Evolutionary conservation across 345 rosid genomes (phyloP).

Genomic region (Sonneratia alba): DNA sequence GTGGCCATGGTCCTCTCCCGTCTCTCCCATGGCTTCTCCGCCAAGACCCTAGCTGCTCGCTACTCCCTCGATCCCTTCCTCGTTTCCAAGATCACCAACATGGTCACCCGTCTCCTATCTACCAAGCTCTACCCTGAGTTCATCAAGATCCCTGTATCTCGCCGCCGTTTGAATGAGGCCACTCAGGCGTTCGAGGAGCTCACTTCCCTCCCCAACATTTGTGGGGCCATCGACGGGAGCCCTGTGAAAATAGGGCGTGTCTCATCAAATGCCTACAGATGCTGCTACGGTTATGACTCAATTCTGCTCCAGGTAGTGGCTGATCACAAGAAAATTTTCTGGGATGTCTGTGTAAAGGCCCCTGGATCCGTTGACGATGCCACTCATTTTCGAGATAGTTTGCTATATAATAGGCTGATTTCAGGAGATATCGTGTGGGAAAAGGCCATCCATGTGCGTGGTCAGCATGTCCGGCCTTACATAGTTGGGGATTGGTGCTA

Average conservation of each 20-base stretch:
- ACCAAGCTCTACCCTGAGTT: constrained; percentile 88
- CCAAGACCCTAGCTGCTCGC: constrained; percentile 57
- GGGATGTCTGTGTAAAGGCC: constrained; percentile 96
- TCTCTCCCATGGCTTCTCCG: constrained; percentile 69
- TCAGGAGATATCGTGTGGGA: constrained; percentile 95
- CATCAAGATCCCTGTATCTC: constrained; percentile 79
- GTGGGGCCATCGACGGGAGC: constrained; percentile 84
- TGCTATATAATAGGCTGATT: constrained; percentile 66
- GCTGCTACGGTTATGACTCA: constrained; percentile 62
- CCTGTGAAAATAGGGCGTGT: constrained; percentile 54
- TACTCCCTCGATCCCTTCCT: constrained; percentile 84
- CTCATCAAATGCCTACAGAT: constrained; percentile 34
- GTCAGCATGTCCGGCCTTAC: constrained; percentile 81
- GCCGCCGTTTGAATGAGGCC: constrained; percentile 72
- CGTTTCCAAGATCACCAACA: constrained; percentile 86
- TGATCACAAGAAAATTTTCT: constrained; percentile 83
- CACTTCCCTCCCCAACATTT: constrained; percentile 83
- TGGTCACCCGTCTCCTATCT: constrained; percentile 83
- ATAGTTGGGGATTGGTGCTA: constrained; percentile 97
- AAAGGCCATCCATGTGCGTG: constrained; percentile 61
- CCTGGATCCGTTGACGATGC: constrained; percentile 81
- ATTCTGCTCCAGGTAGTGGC: constrained; percentile 85
- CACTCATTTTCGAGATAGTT: constrained; percentile 76
- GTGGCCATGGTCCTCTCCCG: constrained; percentile 93
- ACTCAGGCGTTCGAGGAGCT: constrained; percentile 86